These are phyloP conservation scores for Gentiana straminea DNA, from an alignment of 257 asterid species.

Conservation along the genomic window DNA sequence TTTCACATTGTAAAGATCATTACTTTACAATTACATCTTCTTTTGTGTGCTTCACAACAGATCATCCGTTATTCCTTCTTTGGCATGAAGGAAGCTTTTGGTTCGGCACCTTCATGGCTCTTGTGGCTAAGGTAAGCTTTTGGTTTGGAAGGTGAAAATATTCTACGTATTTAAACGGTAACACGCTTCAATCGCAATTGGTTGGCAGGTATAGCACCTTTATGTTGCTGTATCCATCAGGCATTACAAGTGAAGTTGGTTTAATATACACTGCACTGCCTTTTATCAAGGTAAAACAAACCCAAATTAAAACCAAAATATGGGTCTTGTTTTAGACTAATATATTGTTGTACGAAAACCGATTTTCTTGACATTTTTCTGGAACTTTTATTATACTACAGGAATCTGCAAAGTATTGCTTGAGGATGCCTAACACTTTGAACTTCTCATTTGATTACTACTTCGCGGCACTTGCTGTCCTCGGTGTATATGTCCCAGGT, in stretches of 20 bases:
- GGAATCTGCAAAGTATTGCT: conserved; percentile 49
- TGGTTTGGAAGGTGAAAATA: not conserved
- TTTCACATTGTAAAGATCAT: not conserved
- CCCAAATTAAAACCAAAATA: not conserved
- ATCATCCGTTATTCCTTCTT: conserved; percentile 75
- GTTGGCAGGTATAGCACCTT: conserved; percentile 72
- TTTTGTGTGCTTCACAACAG: conserved; percentile 7
- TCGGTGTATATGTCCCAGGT: conserved; percentile 72
- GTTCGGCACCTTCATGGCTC: conserved; percentile 75
- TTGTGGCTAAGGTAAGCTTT: conserved; percentile 55
- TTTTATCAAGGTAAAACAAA: conserved; percentile 35
- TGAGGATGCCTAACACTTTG: conserved; percentile 77
- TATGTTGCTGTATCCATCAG: conserved; percentile 65
- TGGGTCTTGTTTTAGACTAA: not conserved
- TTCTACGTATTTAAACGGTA: not conserved
- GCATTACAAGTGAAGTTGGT: conserved; percentile 90
- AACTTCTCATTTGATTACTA: conserved; percentile 78
- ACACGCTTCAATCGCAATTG: too few species aligned
- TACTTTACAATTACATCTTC: not conserved
- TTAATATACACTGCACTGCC: conserved; percentile 64
- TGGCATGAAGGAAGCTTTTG: conserved; percentile 76
- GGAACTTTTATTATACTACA: conserved; percentile 1
- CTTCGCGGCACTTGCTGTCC: conserved; percentile 38
- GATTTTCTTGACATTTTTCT: too few species aligned
- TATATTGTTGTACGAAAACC: too few species aligned